Percentiles rank a stretch among this genome's conserved stretches.
phyloP scores from a whole-genome alignment of 1,284 basidiomycete species.

The Mycena sp. region DNA sequence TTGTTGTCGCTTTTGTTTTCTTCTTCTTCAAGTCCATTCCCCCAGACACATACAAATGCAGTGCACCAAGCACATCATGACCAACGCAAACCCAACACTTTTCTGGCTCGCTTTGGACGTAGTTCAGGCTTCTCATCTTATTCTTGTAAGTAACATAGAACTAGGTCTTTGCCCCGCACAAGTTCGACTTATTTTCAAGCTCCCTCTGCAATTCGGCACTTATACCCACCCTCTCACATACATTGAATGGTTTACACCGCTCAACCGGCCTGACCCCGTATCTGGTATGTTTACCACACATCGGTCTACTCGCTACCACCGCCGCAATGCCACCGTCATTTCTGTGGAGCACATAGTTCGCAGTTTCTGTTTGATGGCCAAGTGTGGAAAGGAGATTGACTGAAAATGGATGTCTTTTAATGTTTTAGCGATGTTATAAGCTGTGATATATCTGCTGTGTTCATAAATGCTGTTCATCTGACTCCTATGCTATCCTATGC shows the following conservation, averaged over 20 bases:
- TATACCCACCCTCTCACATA: constrained; percentile 10
- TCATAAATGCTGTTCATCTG: too few relatives aligned
- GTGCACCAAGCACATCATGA: too few relatives aligned
- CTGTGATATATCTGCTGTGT: too few relatives aligned
- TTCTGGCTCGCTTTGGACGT: too few relatives aligned
- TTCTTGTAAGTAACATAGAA: too few relatives aligned
- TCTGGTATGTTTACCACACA: constrained; percentile 3
- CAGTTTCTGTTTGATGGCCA: constrained; percentile 18
- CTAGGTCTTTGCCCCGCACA: constrained; percentile 9
- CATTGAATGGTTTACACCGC: constrained; percentile 24
- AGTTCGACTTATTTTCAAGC: constrained; percentile 10
- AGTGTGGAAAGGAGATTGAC: constrained; percentile 20
- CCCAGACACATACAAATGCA: too few relatives aligned
- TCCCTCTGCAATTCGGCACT: not conserved
- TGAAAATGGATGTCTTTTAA: constrained; percentile 19
- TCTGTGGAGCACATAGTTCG: constrained; percentile 1
- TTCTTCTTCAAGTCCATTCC: too few relatives aligned
- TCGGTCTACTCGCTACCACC: not conserved
- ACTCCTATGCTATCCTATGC: too few relatives aligned
- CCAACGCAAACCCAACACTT: too few relatives aligned
- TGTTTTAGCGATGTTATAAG: too few relatives aligned
- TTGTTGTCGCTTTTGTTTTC: too few relatives aligned
- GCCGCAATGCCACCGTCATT: constrained; percentile 9
- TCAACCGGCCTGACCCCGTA: not conserved
- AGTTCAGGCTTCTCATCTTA: too few relatives aligned